Evolutionary conservation across 495 filamentous ascomycete genomes (phyloP).

Genomic region (Daldinia childiae): DNA sequence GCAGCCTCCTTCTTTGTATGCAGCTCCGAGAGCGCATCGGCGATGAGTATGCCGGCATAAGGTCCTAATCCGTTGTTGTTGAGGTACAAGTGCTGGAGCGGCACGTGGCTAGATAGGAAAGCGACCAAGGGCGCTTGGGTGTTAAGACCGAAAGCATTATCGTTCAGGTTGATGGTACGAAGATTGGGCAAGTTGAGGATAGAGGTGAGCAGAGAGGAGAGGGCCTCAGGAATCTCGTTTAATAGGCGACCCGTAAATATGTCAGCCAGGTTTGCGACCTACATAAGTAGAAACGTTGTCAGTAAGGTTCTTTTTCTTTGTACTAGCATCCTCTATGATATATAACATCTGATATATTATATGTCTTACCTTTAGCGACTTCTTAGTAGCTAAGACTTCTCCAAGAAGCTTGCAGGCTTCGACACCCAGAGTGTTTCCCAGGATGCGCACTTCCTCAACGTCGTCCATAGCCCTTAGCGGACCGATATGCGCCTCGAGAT

Average conservation of each 20-base stretch:
- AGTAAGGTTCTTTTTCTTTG: constrained; percentile 27
- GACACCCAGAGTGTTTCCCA: constrained; percentile 91
- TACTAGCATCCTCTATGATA: neutral
- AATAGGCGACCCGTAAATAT: constrained; percentile 96
- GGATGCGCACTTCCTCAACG: constrained; percentile 83
- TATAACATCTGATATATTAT: neutral
- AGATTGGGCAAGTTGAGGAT: constrained; percentile 83
- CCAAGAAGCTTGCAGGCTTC: constrained; percentile 86
- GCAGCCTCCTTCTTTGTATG: constrained; percentile 80
- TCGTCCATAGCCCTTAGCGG: constrained; percentile 73
- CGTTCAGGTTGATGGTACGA: constrained; percentile 92
- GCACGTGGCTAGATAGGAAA: constrained; percentile 85
- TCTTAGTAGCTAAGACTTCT: constrained; percentile 79
- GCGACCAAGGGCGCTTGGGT: constrained; percentile 83
- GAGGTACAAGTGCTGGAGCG: constrained; percentile 89
- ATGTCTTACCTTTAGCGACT: constrained; percentile 72
- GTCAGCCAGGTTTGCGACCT: constrained; percentile 90
- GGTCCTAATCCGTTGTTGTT: constrained; percentile 99
- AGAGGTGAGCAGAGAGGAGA: constrained; percentile 83
- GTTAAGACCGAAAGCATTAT: constrained; percentile 97
- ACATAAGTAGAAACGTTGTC: constrained; percentile 29
- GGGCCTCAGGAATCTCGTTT: constrained; percentile 90
- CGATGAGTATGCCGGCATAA: constrained; percentile 83
- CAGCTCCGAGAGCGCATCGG: constrained; percentile 80
- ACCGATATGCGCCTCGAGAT: constrained; percentile 86